These are phyloP conservation scores for Apiotrichum sp. DNA, from an alignment of 1,284 basidiomycete genomes.

Conservation along the genomic window DNA sequence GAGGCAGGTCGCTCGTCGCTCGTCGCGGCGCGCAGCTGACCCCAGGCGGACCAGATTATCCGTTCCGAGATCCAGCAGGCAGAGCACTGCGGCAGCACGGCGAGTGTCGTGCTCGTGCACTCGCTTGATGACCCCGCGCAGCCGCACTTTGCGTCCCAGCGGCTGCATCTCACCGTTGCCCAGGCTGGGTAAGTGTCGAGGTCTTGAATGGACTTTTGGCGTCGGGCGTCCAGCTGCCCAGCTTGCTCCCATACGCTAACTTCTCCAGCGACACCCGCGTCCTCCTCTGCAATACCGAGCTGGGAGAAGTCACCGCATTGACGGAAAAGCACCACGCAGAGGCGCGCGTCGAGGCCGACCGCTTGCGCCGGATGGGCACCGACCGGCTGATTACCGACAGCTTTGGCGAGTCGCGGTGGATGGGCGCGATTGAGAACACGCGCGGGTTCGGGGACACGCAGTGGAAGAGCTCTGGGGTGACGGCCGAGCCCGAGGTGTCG, in stretches of 20 bases:
- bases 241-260: background rate
- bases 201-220: too few species aligned
- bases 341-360: conserved; percentile 71
- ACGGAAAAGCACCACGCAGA: conserved; percentile 93
- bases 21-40: background rate
- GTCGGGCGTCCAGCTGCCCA: too few species aligned
- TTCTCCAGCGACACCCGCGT: conserved; percentile 74
- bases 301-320: conserved; percentile 68
- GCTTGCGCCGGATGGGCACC: conserved; percentile 75
- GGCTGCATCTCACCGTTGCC: conserved; percentile 72
- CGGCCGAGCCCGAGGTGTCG: conserved; percentile 88
- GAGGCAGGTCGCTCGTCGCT: too few species aligned
- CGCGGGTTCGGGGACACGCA: conserved; percentile 84
- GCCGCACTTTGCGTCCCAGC: conserved; percentile 70
- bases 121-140: conserved; percentile 67
- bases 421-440: conserved; percentile 92
- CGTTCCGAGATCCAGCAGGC: conserved; percentile 53
- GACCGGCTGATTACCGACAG: conserved; percentile 86
- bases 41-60: conserved; percentile 58
- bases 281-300: conserved; percentile 67
- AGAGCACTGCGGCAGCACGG: conserved; percentile 66
- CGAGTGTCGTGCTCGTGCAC: conserved; percentile 81
- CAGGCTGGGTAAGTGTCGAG: conserved; percentile 70
- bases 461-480: conserved; percentile 86
- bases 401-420: conserved; percentile 93